A percentile compares a stretch with the other conserved stretches of the same genome.
These are phyloP conservation scores for Pseudoscleropodium purum DNA, from an alignment of 225 moss, liverwort and hornwort genomes.

Conservation along the genomic window DNA sequence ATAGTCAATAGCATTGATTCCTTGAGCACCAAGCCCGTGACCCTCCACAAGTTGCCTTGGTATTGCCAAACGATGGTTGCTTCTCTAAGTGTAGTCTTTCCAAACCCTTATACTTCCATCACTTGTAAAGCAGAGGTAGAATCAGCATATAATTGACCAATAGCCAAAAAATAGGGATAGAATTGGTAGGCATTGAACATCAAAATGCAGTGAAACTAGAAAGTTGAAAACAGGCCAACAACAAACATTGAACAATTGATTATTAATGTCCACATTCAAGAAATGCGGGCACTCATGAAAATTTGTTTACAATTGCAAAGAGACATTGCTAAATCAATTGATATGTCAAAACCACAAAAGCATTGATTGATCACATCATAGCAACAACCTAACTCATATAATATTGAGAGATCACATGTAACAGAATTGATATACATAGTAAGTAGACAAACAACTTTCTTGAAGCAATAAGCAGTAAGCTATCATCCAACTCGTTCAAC, in stretches of 20 bases:
- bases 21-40: constrained; percentile 70
- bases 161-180: background rate
- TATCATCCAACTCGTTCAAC: constrained; percentile 89
- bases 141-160: background rate
- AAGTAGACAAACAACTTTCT: constrained; percentile 41
- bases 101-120: constrained; percentile 93
- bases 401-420: background rate
- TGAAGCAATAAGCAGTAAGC: constrained; percentile 83
- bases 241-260: background rate
- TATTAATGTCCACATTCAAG: background rate
- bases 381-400: background rate
- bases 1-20: constrained; percentile 40
- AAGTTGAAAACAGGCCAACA: background rate
- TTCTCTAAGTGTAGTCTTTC: constrained; percentile 87
- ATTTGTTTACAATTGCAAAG: background rate
- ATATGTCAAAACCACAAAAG: background rate
- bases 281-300: background rate
- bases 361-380: background rate
- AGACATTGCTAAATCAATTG: background rate
- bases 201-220: background rate
- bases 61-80: constrained; percentile 69
- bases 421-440: background rate
- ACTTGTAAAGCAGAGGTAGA: constrained; percentile 29
- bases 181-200: background rate
- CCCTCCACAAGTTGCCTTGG: constrained; percentile 93